Base-by-base conservation (phyloP, 306 rosid genomes). In the Prunus armeniaca region DNA sequence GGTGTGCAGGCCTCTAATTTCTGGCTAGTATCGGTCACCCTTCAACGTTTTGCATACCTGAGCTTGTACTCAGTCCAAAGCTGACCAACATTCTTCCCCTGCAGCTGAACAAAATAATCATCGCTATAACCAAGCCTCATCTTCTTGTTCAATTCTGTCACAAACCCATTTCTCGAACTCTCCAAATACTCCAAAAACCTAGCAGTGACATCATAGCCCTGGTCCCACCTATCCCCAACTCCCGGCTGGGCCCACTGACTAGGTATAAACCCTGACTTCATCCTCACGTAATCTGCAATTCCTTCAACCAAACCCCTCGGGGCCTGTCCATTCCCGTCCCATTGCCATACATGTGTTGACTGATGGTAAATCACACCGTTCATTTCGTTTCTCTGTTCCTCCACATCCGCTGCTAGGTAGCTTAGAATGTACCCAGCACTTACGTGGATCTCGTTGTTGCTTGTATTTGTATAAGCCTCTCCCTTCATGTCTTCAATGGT, bases 261-360 rank as follows among this genome's bases (percentile, higher is more conserved):
- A 2, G 88, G 83, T 1, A 24, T 64, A 43, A 65, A 82, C 11
- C 85, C 82, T 0, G 84, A 63, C 67, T 72, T 84, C 67, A 84
- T 46, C 83, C 88, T 82, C 78, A 87, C 87, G 27, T 17, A 84
- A 13, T 87, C 88, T 0, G 82, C 88, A 4, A 84, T 79, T 14
- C 87, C 87, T 55, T 82, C 80, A 5, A 71, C 72, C 32, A 86
- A 17, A 1, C 80, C 70, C 4, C 74, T 66, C 0, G 88, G 85
- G 3, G 88, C 68, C 24, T 18, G 30, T 12, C 32, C 80, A 52
- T 86, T 81, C 1, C 93, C 93, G 50, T 77, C 55, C 93, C 95
- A 91, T 62, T 91, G 97, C 96, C 90, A 91, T 1, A 89, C 73
- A 1, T 88, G 90, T 0, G 82, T 46, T 80, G 54, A 65, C 70